phyloP scores from a whole-genome alignment of 306 rosid species.

The Trichosanthes cucumerina region DNA sequence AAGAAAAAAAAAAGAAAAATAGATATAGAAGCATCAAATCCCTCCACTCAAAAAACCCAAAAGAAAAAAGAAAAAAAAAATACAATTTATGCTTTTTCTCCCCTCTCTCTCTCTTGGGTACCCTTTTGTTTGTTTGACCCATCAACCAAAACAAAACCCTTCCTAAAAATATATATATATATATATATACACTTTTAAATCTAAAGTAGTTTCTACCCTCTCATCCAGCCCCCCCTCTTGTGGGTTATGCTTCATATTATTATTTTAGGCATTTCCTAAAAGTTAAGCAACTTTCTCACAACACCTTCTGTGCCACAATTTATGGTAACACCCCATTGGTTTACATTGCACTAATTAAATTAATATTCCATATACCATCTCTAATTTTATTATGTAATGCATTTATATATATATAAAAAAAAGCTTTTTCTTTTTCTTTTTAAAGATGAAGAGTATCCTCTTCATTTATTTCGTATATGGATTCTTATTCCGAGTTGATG shows the following conservation, averaged over 20 bases:
- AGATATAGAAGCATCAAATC: slow-evolving; percentile 19
- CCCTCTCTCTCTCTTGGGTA: neutral
- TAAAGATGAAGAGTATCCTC: neutral
- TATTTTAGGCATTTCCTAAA: neutral
- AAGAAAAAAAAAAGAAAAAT: neutral
- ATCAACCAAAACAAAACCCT: neutral
- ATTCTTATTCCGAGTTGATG: neutral
- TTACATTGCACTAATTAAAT: neutral
- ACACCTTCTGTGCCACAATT: neutral
- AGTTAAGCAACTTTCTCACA: neutral
- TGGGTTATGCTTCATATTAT: neutral
- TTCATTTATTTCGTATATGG: neutral
- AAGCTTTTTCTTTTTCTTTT: neutral
- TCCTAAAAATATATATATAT: too few species aligned
- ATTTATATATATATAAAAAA: neutral
- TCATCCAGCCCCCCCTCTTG: neutral
- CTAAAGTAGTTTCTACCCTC: neutral
- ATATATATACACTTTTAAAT: neutral
- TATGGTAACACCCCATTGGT: neutral
- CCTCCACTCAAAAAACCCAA: slow-evolving; percentile 15
- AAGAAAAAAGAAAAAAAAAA: neutral
- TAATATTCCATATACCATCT: neutral
- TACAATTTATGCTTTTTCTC: neutral
- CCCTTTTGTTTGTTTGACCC: slow-evolving; percentile 1
- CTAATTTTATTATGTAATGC: neutral